Percentiles rank a stretch among this genome's conserved stretches.
These are phyloP conservation scores for Penicillium sp. DNA, from an alignment of 2,329 filamentous ascomycete genomes.

Conservation along the genomic window DNA sequence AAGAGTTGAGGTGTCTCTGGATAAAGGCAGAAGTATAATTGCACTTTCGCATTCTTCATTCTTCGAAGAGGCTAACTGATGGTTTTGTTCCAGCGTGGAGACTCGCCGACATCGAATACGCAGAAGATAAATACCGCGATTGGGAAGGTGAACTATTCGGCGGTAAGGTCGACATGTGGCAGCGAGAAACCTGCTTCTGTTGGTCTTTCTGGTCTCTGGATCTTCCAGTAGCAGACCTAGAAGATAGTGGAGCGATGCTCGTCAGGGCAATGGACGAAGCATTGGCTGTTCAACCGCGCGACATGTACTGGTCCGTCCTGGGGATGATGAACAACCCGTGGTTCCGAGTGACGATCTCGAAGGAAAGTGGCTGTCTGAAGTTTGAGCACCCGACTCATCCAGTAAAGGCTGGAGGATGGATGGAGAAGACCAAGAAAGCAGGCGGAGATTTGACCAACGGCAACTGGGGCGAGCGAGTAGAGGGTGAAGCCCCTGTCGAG, in stretches of 20 bases:
- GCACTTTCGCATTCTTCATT: background rate
- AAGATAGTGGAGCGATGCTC: slow-evolving; percentile 65
- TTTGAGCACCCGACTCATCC: slow-evolving; percentile 91
- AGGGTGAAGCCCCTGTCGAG: slow-evolving; percentile 44
- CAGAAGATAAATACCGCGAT: slow-evolving; percentile 77
- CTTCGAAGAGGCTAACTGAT: slow-evolving; percentile 7
- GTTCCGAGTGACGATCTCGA: slow-evolving; percentile 75
- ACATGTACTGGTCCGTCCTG: slow-evolving; percentile 94
- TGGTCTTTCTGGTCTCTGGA: slow-evolving; percentile 89
- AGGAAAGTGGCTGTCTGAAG: slow-evolving; percentile 58
- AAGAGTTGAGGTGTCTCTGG: slow-evolving; percentile 74
- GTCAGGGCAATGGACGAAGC: slow-evolving; percentile 86
- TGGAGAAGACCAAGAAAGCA: slow-evolving; percentile 80
- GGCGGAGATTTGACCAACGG: slow-evolving; percentile 78
- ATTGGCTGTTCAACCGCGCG: slow-evolving; percentile 78
- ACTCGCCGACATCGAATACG: slow-evolving; percentile 72
- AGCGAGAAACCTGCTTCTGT: slow-evolving; percentile 77
- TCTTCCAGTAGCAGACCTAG: slow-evolving; percentile 59
- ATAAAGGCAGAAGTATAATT: slow-evolving; percentile 62
- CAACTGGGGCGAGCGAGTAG: slow-evolving; percentile 72
- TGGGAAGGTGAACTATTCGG: slow-evolving; percentile 63
- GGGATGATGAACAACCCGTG: slow-evolving; percentile 99
- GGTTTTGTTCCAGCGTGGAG: slow-evolving; percentile 54
- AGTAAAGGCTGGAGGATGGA: slow-evolving; percentile 78
- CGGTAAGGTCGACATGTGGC: slow-evolving; percentile 72